Percentiles rank a stretch among this genome's conserved stretches.
These are phyloP conservation scores for Lolium rigidum DNA, from an alignment of 176 grass and related monocot species.

Conservation along the genomic window DNA sequence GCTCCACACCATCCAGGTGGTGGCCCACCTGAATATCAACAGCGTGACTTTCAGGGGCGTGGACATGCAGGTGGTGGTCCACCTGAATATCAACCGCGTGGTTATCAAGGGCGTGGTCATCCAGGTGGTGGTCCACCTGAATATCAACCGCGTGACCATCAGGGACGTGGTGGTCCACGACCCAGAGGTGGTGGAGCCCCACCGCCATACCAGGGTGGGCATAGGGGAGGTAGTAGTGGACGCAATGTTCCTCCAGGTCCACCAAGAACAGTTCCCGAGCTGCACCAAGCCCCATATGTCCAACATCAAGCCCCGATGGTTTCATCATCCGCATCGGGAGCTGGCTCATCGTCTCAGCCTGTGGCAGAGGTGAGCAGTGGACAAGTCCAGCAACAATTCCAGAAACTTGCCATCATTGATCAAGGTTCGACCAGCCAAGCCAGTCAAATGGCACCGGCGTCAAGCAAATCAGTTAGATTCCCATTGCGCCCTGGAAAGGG, in stretches of 20 bases:
- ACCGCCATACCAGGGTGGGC: slow-evolving; percentile 70
- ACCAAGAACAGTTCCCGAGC: slow-evolving; percentile 90
- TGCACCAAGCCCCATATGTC: slow-evolving; percentile 93
- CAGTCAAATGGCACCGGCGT: slow-evolving; percentile 65
- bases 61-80: slow-evolving; percentile 49
- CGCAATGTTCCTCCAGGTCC: slow-evolving; percentile 63
- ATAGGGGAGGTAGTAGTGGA: slow-evolving; percentile 65
- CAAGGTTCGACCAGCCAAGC: slow-evolving; percentile 59
- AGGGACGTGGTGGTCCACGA: slow-evolving; percentile 56
- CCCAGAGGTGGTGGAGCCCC: slow-evolving; percentile 61
- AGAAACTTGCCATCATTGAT: slow-evolving; percentile 60
- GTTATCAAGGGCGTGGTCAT: slow-evolving; percentile 48
- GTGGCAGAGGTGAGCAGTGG: slow-evolving; percentile 58
- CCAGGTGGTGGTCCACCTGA: slow-evolving; percentile 54
- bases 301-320: slow-evolving; percentile 58
- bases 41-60: slow-evolving; percentile 19
- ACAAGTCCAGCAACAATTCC: slow-evolving; percentile 76
- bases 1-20: slow-evolving; percentile 35
- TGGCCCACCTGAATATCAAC: slow-evolving; percentile 54
- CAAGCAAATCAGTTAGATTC: slow-evolving; percentile 84
- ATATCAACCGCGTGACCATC: slow-evolving; percentile 71
- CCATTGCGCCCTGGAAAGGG: slow-evolving; percentile 89
- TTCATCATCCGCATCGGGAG: slow-evolving; percentile 59
- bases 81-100: slow-evolving; percentile 27
- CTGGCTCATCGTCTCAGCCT: slow-evolving; percentile 73